Evolutionary conservation across 2,329 filamentous ascomycete species (phyloP).

Genomic region (Xylaria digitata): DNA sequence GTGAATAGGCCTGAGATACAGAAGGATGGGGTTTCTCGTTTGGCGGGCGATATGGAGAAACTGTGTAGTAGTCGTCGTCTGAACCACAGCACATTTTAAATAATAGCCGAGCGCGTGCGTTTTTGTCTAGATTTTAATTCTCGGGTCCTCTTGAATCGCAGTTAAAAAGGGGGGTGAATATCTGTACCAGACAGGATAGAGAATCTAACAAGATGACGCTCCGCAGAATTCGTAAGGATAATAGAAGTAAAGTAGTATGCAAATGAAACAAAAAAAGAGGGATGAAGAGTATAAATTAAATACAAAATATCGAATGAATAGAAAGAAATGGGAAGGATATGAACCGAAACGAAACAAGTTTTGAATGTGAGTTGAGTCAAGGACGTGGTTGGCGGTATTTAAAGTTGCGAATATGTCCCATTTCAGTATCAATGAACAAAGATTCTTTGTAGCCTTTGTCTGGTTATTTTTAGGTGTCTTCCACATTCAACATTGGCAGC

Average conservation of each 20-base stretch:
- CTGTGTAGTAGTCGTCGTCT: conserved; percentile 31
- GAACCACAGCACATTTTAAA: conserved; percentile 37
- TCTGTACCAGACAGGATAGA: conserved; percentile 33
- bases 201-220: conserved; percentile 7
- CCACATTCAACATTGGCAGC: background rate
- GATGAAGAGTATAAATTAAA: background rate
- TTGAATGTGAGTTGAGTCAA: background rate
- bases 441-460: conserved; percentile 25
- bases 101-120: conserved; percentile 3
- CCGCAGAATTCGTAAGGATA: background rate
- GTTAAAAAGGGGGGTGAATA: background rate
- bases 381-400: conserved; percentile 10
- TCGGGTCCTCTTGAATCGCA: conserved; percentile 14
- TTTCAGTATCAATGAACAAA: conserved; percentile 15
- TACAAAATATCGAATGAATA: background rate
- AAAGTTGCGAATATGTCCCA: conserved; percentile 7
- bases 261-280: background rate
- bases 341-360: conserved; percentile 13
- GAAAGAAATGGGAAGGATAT: conserved; percentile 3
- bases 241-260: background rate
- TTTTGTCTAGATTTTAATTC: conserved; percentile 1
- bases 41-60: conserved; percentile 17
- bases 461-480: conserved; percentile 15
- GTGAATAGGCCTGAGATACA: background rate
- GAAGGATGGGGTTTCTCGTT: conserved; percentile 17